phyloP scores from a whole-genome alignment of 2,329 filamentous ascomycete genomes.

The Aspergillus melleus region DNA sequence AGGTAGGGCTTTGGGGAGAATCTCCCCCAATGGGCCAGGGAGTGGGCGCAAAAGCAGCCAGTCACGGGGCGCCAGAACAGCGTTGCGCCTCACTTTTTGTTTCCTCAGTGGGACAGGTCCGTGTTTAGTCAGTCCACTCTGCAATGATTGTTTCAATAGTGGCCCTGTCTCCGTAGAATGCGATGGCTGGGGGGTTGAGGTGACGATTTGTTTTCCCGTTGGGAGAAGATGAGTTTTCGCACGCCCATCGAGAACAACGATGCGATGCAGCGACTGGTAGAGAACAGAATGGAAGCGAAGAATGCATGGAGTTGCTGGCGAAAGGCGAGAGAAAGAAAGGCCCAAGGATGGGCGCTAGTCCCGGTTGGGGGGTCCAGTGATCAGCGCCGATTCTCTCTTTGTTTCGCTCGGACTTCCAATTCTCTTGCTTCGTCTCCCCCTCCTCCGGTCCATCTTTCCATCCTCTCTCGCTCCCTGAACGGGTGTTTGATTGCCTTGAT shows the following conservation, averaged over 20 bases:
- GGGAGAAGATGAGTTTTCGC: not conserved
- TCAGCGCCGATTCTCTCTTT: not conserved
- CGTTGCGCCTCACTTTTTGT: conserved; percentile 19
- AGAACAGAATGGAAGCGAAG: not conserved
- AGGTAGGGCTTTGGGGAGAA: not conserved
- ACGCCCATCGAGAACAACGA: not conserved
- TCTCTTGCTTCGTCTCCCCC: not conserved
- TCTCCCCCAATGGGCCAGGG: not conserved
- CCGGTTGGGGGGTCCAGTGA: conserved; percentile 11
- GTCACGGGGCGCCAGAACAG: conserved; percentile 19
- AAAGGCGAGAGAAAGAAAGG: not conserved
- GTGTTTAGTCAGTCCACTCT: not conserved
- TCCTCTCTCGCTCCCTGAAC: not conserved
- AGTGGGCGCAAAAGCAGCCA: conserved; percentile 10
- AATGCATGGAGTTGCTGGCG: not conserved
- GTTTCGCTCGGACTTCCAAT: not conserved
- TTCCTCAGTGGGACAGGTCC: conserved; percentile 6
- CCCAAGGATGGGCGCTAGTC: not conserved
- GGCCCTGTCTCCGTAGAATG: not conserved
- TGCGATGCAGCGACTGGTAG: not conserved
- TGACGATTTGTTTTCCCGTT: not conserved
- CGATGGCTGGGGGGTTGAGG: not conserved
- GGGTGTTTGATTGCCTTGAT: not conserved
- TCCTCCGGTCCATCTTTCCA: not conserved
- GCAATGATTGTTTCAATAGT: not conserved